A percentile compares a stretch with the other conserved stretches of the same genome.
phyloP scores from a whole-genome alignment of 2,329 filamentous ascomycete genomes.

The Colletotrichum sublineola region DNA sequence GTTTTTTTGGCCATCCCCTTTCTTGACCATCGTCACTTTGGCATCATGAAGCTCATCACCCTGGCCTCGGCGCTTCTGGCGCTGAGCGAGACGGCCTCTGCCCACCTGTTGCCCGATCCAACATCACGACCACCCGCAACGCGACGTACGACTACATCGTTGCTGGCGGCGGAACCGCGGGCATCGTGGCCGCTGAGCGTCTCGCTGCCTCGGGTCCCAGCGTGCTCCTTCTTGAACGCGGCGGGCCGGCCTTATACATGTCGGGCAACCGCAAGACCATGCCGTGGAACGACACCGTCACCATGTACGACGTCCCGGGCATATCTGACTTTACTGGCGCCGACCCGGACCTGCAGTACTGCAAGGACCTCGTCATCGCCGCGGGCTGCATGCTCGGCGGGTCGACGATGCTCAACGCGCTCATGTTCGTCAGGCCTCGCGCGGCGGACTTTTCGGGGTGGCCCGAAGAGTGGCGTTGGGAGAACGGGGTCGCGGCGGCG shows the following conservation, averaged over 20 bases:
- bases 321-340: constrained; percentile 37
- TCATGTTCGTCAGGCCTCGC: constrained; percentile 46
- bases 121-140: constrained; percentile 37
- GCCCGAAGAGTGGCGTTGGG: constrained; percentile 44
- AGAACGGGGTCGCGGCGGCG: constrained; percentile 40
- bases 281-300: constrained; percentile 47
- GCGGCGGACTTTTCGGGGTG: constrained; percentile 37
- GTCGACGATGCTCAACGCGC: constrained; percentile 47
- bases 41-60: constrained; percentile 36
- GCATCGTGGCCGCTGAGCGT: constrained; percentile 39
- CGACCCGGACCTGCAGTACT: constrained; percentile 42
- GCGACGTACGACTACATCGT: constrained; percentile 43
- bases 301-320: constrained; percentile 45
- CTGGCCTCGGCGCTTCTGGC: constrained; percentile 32
- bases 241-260: constrained; percentile 35
- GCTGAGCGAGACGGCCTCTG: constrained; percentile 24
- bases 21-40: neutral
- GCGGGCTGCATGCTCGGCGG: constrained; percentile 52
- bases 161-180: constrained; percentile 41
- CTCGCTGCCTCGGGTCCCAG: constrained; percentile 41
- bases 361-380: constrained; percentile 46
- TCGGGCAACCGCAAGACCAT: constrained; percentile 43
- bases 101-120: constrained; percentile 17
- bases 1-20: neutral
- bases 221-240: constrained; percentile 40